Base-by-base conservation (phyloP, 2,329 filamentous ascomycete genomes). In the Stachybotrys elegans region DNA sequence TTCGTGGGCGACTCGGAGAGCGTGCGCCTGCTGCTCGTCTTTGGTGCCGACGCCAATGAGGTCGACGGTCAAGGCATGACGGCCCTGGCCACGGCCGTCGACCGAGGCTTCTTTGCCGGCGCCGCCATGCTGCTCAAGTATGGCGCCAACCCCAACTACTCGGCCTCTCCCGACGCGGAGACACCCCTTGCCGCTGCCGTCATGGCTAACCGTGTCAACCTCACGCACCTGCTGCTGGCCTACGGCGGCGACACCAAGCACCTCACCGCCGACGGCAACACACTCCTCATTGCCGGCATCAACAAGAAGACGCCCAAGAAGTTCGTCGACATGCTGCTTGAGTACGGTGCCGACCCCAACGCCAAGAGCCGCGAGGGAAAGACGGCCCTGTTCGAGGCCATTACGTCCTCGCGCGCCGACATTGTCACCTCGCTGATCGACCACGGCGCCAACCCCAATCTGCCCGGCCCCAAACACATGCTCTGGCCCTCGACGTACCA, bases 391-490 rank as follows among this genome's bases (percentile, higher is more conserved):
- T 83, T 83, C 57, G 73, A 78, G 50, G 79, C 81, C 5, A 80
- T 86, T 42, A 69, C 72, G 40, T 66, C 67, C 16, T 72, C 71
- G 11, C 72, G 82, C 6, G 62, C 73, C 40, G 80, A 84, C 46
- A 67, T 84, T 2, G 74, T 83, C 47, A 68, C 62, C 8, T 59
- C 57, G 3, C 62, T 73, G 22, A 56, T 73, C 4, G 63, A 84
- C 42, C 72, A 81, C 43, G 74, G 76, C 4, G 84, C 83, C 2
- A 76, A 86, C 53, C 75, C 82, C 8, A 87, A 88, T 57, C 66
- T 86, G 6, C 83, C 83, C 2, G 82, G 79, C 1, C 81, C 82
- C 11, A 84, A 85, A 60, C 79, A 86, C 63, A 76, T 82, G 62
- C 70, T 87, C 20, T 83, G 83, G 83, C 79, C 81, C 2, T 71